Base-by-base conservation (phyloP, 768 basidiomycete genomes). In the Pulveroboletus sp. region DNA sequence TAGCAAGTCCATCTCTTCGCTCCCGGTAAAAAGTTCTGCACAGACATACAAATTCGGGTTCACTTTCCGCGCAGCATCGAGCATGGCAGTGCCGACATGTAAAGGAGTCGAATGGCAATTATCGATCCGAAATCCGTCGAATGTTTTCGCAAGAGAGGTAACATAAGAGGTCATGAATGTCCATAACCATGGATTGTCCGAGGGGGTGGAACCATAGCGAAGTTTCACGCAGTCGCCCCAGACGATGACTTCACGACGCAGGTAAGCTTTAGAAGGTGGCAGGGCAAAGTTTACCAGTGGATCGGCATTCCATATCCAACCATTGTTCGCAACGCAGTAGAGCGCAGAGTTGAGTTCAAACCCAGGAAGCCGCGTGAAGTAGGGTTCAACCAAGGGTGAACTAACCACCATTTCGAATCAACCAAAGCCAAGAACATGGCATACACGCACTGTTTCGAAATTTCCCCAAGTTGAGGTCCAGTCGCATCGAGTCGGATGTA, bases 201-300 rank as follows among this genome's bases (percentile, higher is more conserved):
- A 72, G 2, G 87, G 86, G 7, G 77, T 77, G 14, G 79, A 74
- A 3, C 96, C 96, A 62, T 96, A 99, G 29, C 96, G 91, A 37
- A 98, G 79, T 65, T 99, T 99, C 63, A 99, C 96, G 63, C 96
- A 98, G 68, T 99, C 96, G 37, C 85, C 84, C 96, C 96, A 99
- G 22, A 85, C 92, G 58, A 98, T 97, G 47, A 99, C 93, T 67
- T 97, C 91, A 42, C 96, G 87, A 20, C 93, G 86, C 38, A 97
- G 77, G 69, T 98, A 99, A 0, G 93, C 89, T 67, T 94, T 96
- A 20, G 95, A 98, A 1, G 88, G 88, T 23, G 81, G 79, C 13
- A 89, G 79, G 8, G 95, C 96, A 71, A 99, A 99, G 71, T 97
- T 97, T 55, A 84, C 77, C 14, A 98, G 78, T 0, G 96, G 95